These are phyloP conservation scores for Aureobasidium leucospermi DNA, from an alignment of 2,329 filamentous ascomycete genomes.

Conservation along the genomic window DNA sequence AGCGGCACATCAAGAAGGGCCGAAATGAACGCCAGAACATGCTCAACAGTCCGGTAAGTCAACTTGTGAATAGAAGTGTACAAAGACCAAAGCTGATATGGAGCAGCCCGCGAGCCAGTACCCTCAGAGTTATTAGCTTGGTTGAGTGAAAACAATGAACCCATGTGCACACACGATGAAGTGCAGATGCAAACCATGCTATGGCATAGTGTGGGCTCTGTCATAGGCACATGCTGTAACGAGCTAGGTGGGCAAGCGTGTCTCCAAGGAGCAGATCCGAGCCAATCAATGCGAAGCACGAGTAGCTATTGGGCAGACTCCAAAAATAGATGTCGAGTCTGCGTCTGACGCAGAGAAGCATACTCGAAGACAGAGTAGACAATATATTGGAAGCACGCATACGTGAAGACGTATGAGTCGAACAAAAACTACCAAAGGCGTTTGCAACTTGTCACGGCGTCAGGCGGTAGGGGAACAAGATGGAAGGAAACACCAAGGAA, in stretches of 20 bases:
- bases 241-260: background rate
- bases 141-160: background rate
- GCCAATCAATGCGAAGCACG: background rate
- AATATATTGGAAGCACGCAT: background rate
- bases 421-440: background rate
- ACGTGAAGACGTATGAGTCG: background rate
- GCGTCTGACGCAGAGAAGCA: background rate
- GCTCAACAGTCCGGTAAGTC: conserved; percentile 88
- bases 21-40: conserved; percentile 90
- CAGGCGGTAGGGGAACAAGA: background rate
- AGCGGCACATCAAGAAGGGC: conserved; percentile 98
- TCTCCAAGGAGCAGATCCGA: background rate
- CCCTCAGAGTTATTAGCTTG: conserved; percentile 42
- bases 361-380: background rate
- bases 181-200: background rate
- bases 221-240: background rate
- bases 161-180: background rate
- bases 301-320: background rate
- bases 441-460: background rate
- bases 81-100: conserved; percentile 17
- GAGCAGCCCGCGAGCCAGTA: conserved; percentile 42
- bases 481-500: background rate
- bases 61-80: background rate
- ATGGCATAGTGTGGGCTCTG: background rate
- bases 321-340: background rate